phyloP scores from a whole-genome alignment of 2,329 filamentous ascomycete genomes.

The Massarina eburnea region DNA sequence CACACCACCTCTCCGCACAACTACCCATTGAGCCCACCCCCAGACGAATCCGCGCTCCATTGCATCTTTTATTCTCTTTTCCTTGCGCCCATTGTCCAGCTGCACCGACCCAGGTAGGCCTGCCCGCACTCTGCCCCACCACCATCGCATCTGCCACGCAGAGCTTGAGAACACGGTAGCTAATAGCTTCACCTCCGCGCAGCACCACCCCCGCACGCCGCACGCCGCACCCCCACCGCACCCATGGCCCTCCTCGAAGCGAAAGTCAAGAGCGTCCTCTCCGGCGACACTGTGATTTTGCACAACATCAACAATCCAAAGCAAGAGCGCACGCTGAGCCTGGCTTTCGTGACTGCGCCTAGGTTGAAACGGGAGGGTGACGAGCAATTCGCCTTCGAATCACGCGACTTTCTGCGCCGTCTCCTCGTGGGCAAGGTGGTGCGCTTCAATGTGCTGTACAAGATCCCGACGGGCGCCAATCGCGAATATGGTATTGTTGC shows the following conservation, averaged over 20 bases:
- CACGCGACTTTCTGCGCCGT: slow-evolving; percentile 86
- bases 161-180: slow-evolving; percentile 30
- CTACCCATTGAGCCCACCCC: background rate
- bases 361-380: slow-evolving; percentile 86
- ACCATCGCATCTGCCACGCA: background rate
- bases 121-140: slow-evolving; percentile 9
- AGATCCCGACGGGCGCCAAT: slow-evolving; percentile 72
- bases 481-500: slow-evolving; percentile 85
- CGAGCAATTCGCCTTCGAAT: slow-evolving; percentile 90
- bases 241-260: slow-evolving; percentile 44
- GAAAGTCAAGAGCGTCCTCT: slow-evolving; percentile 85
- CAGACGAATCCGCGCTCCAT: background rate
- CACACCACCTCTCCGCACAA: background rate
- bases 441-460: slow-evolving; percentile 83
- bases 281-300: slow-evolving; percentile 88
- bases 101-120: background rate
- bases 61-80: background rate
- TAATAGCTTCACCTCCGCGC: slow-evolving; percentile 17
- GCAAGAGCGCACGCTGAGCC: slow-evolving; percentile 81
- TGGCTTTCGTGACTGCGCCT: slow-evolving; percentile 90
- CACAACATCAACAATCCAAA: slow-evolving; percentile 78
- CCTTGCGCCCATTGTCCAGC: background rate
- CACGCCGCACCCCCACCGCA: slow-evolving; percentile 1
- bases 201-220: slow-evolving; percentile 15
- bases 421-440: slow-evolving; percentile 83